phyloP scores from a whole-genome alignment of 495 filamentous ascomycete genomes.

The Symbiotaphrina buchneri region DNA sequence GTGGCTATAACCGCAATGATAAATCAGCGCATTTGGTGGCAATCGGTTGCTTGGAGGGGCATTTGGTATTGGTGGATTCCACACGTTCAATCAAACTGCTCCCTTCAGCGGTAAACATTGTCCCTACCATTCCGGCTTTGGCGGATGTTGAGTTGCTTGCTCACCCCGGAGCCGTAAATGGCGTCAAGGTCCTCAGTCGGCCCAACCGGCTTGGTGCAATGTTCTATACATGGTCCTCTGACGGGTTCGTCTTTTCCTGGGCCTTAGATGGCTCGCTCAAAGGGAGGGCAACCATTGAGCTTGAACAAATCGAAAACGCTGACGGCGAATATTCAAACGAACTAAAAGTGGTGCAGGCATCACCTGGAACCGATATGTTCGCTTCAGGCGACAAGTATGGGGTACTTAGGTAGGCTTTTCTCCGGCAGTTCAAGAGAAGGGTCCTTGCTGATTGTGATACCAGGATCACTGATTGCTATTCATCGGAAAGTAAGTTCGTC shows the following conservation, averaged over 20 bases:
- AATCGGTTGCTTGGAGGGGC: constrained; percentile 32
- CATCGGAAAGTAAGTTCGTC: constrained; percentile 27
- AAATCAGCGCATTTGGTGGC: constrained; percentile 20
- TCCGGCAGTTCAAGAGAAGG: background rate
- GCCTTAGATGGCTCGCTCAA: constrained; percentile 42
- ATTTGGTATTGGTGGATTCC: constrained; percentile 54
- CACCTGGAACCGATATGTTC: constrained; percentile 34
- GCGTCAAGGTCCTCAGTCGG: constrained; percentile 36
- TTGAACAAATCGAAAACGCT: constrained; percentile 36
- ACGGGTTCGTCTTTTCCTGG: constrained; percentile 67
- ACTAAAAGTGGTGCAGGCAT: constrained; percentile 42
- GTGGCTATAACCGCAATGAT: too few relatives aligned
- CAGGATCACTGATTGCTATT: constrained; percentile 20
- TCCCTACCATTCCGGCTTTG: constrained; percentile 1
- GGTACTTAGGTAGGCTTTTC: constrained; percentile 35
- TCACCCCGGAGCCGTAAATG: constrained; percentile 58
- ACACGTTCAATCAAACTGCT: constrained; percentile 39
- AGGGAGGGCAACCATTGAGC: constrained; percentile 34
- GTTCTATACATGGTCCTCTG: constrained; percentile 73
- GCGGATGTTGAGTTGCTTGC: constrained; percentile 24
- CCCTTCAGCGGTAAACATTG: constrained; percentile 5
- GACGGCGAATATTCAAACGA: constrained; percentile 50
- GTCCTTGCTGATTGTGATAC: constrained; percentile 3
- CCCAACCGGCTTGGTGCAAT: constrained; percentile 34
- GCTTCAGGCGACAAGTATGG: constrained; percentile 72